Evolutionary conservation across 2,329 filamentous ascomycete genomes (phyloP).

Genomic region (Paecilomyces niveus): DNA sequence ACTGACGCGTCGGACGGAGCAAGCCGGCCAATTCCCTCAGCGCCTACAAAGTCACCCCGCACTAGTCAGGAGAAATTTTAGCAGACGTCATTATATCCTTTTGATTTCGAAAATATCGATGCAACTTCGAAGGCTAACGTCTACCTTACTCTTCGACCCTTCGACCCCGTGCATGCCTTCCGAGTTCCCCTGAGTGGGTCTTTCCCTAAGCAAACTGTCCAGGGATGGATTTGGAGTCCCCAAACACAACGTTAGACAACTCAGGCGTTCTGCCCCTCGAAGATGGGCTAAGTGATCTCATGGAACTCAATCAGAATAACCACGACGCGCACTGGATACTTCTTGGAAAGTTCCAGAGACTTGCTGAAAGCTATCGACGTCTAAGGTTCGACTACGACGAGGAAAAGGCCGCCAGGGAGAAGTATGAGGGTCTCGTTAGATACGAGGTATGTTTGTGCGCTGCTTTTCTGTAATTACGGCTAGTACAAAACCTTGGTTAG

Average conservation of each 20-base stretch:
- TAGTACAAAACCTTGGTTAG: not conserved
- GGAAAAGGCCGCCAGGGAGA: slow-evolving; percentile 46
- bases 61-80: too few relatives aligned
- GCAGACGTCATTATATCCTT: too few relatives aligned
- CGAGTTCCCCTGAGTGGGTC: too few relatives aligned
- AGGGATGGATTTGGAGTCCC: too few relatives aligned
- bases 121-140: too few relatives aligned
- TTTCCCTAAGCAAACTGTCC: too few relatives aligned
- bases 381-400: slow-evolving; percentile 54
- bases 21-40: too few relatives aligned
- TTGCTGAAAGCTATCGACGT: slow-evolving; percentile 49
- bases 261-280: not conserved
- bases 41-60: too few relatives aligned
- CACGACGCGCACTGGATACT: not conserved
- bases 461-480: not conserved
- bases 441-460: slow-evolving; percentile 27
- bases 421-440: slow-evolving; percentile 48
- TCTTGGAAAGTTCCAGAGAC: slow-evolving; percentile 29
- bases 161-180: too few relatives aligned
- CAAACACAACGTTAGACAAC: not conserved
- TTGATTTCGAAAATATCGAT: too few relatives aligned
- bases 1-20: too few relatives aligned
- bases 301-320: not conserved
- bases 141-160: too few relatives aligned
- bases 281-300: not conserved